Evolutionary conservation across 768 basidiomycete species (phyloP).

Genomic region (Suillus paluster): DNA sequence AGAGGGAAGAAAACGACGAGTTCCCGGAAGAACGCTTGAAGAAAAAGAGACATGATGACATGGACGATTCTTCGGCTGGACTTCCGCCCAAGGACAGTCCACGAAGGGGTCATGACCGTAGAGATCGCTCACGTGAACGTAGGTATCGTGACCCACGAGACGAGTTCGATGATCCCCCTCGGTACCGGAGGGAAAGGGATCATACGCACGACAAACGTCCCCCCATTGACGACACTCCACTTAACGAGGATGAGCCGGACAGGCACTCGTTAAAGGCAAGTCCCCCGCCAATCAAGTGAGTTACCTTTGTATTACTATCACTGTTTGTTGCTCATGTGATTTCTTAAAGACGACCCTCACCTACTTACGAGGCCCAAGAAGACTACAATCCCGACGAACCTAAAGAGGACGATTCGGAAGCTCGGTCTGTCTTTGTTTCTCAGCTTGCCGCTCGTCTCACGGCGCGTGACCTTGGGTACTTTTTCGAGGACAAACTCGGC

Average conservation of each 20-base stretch:
- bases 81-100: slow-evolving; percentile 57
- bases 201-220: slow-evolving; percentile 44
- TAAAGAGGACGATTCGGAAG: slow-evolving; percentile 95
- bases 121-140: slow-evolving; percentile 58
- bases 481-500: slow-evolving; percentile 97
- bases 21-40: slow-evolving; percentile 60
- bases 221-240: slow-evolving; percentile 45
- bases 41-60: slow-evolving; percentile 65
- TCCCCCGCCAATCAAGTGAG: slow-evolving; percentile 53
- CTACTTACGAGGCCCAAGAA: slow-evolving; percentile 73
- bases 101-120: slow-evolving; percentile 46
- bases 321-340: slow-evolving; percentile 12
- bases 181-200: slow-evolving; percentile 47
- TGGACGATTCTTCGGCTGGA: slow-evolving; percentile 46
- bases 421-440: slow-evolving; percentile 97
- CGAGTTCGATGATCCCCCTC: slow-evolving; percentile 62
- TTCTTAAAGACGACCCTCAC: slow-evolving; percentile 63
- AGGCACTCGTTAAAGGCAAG: slow-evolving; percentile 38
- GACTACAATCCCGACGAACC: slow-evolving; percentile 84
- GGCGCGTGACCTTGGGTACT: slow-evolving; percentile 95
- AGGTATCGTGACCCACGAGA: slow-evolving; percentile 58
- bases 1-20: slow-evolving; percentile 68
- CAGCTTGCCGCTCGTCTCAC: slow-evolving; percentile 97
- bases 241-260: slow-evolving; percentile 38
- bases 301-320: slow-evolving; percentile 16